Base-by-base conservation (phyloP, 208 protist species). In the Wallacemonas sp. region DNA sequence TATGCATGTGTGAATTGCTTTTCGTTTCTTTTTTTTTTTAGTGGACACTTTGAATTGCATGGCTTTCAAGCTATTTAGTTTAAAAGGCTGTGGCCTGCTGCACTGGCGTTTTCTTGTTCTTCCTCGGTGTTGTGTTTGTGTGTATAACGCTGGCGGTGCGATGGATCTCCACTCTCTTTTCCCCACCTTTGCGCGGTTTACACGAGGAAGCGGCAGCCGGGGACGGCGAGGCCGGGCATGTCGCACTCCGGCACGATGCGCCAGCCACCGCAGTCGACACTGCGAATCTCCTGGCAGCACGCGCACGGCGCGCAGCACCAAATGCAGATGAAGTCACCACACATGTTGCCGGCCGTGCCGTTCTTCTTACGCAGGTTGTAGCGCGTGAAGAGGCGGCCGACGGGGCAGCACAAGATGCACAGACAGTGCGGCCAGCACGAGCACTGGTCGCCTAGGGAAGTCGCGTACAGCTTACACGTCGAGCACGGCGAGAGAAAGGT, bases 321-420 rank as follows among this genome's bases (percentile, higher is more conserved):
- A 20, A 80, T 68, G 62, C 89, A 94, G 12, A 83, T 66, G 65
- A 57, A 91, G 64, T 94, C 89, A 12, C 89, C 89, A 55, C 88
- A 70, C 68, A 94, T 88, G 76, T 89, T 92, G 46, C 89, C 89
- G 0, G 46, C 48, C 31, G 75, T 80, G 26, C 89, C 89, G 38
- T 66, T 83, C 74, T 77, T 85, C 59, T 92, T 89, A 39, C 85
- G 89, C 54, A 90, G 79, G 74, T 94, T 94, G 75, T 94, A 92
- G 45, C 89, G 89, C 31, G 83, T 91, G 76, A 92, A 89, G 68
- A 82, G 69, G 4, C 81, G 78, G n/a, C 68, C 78, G 10, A 81
- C 52, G 0, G 81, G 81, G 61, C 76, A 92, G 76, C 76, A 89
- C 41, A 83, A 71, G 36, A 83, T 74, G 55, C 76, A 90, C 70